These are phyloP conservation scores for Epichloe scottii DNA, from an alignment of 2,329 filamentous ascomycete species.

Conservation along the genomic window DNA sequence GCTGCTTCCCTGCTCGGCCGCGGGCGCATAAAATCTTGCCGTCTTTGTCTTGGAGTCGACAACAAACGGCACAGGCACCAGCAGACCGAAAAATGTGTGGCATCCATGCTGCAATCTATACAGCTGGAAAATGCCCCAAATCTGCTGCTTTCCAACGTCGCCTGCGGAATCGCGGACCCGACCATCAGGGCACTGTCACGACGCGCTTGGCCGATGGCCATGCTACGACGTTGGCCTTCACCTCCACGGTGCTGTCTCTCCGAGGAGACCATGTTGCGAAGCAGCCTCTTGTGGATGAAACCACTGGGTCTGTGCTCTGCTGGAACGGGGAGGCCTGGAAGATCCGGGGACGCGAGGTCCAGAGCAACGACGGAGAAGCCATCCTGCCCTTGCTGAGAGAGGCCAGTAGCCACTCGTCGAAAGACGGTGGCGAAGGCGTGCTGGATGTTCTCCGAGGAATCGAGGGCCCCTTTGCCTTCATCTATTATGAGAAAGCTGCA, in stretches of 20 bases:
- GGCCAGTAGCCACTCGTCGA: conserved; percentile 18
- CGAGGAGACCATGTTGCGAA: conserved; percentile 57
- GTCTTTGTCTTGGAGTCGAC: too few relatives aligned
- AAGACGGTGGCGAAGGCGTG: conserved; percentile 20
- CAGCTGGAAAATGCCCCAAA: conserved; percentile 15
- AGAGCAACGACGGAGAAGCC: conserved; percentile 64
- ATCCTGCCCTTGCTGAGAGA: conserved; percentile 50
- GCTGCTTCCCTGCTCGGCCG: not conserved
- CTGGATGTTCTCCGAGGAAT: conserved; percentile 46
- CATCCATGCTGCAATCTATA: conserved; percentile 40
- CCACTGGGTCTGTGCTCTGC: conserved; percentile 58
- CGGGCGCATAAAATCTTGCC: not conserved
- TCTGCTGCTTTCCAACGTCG: conserved; percentile 27
- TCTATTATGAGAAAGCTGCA: conserved; percentile 58
- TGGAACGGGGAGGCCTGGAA: conserved; percentile 98
- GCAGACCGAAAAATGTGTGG: conserved; percentile 39
- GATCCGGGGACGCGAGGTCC: conserved; percentile 43
- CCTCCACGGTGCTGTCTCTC: conserved; percentile 83
- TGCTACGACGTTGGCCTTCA: conserved; percentile 44
- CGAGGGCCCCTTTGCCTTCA: conserved; percentile 79
- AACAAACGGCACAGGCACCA: too few relatives aligned
- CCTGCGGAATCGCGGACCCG: conserved; percentile 46
- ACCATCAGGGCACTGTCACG: conserved; percentile 37
- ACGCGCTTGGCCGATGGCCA: conserved; percentile 14
- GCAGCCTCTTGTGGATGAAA: conserved; percentile 57